These are phyloP conservation scores for Noccaea bulbosa DNA, from an alignment of 345 rosid genomes.

Conservation along the genomic window DNA sequence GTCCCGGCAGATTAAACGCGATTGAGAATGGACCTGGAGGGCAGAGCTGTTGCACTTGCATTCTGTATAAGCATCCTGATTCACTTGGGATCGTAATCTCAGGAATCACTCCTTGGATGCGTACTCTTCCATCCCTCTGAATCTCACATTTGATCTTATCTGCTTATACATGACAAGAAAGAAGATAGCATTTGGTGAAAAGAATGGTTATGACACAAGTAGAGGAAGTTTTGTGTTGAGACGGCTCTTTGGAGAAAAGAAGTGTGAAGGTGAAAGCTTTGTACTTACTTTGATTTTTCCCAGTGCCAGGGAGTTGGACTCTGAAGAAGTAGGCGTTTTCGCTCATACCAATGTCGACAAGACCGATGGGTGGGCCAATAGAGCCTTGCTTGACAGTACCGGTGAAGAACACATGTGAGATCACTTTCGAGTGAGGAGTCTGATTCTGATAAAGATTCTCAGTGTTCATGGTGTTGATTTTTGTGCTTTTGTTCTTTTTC, in stretches of 20 bases:
- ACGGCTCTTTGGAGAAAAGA: not conserved
- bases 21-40: constrained; percentile 68
- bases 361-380: constrained; percentile 62
- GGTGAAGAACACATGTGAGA: constrained; percentile 41
- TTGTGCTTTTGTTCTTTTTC: not conserved
- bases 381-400: constrained; percentile 67
- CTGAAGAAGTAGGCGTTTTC: constrained; percentile 71
- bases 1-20: constrained; percentile 72
- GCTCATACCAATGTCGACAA: constrained; percentile 66
- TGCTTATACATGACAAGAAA: constrained; percentile 28
- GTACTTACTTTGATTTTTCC: constrained; percentile 57
- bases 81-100: constrained; percentile 47
- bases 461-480: constrained; percentile 29
- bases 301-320: constrained; percentile 67
- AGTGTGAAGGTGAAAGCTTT: not conserved
- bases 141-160: constrained; percentile 64
- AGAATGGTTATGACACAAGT: constrained; percentile 11
- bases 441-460: constrained; percentile 13
- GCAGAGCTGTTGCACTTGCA: constrained; percentile 55
- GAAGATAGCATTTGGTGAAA: constrained; percentile 11
- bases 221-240: constrained; percentile 1
- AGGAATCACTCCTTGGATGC: constrained; percentile 54
- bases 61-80: constrained; percentile 42
- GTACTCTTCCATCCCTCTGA: constrained; percentile 59
- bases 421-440: constrained; percentile 36